Percentiles rank a stretch among this genome's conserved stretches.
Evolutionary conservation across 306 rosid genomes (phyloP).

Genomic region (Lathyrus aphaca): DNA sequence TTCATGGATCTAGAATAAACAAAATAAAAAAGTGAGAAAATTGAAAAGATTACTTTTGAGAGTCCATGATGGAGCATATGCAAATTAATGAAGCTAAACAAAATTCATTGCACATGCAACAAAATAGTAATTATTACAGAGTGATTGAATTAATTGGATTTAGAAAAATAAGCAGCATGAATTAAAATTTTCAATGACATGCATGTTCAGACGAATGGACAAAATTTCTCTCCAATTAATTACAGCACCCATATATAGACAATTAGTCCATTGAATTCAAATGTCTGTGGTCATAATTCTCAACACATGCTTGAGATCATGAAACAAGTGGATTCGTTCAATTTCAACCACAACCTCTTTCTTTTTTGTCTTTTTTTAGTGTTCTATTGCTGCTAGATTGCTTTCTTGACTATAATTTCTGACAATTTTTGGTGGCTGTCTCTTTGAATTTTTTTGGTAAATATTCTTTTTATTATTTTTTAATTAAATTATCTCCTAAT

Average conservation of each 20-base stretch:
- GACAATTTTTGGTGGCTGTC: slow-evolving; percentile 27
- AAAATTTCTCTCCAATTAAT: slow-evolving; percentile 32
- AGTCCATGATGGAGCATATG: slow-evolving; percentile 29
- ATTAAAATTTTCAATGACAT: background rate
- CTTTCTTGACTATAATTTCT: slow-evolving; percentile 28
- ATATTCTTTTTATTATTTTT: too few relatives aligned
- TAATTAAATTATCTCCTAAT: too few relatives aligned
- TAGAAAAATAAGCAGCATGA: background rate
- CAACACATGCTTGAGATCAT: slow-evolving; percentile 32
- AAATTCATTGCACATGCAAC: background rate
- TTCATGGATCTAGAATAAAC: too few relatives aligned
- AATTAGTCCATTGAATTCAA: slow-evolving; percentile 38
- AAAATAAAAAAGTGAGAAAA: background rate
- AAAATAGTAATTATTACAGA: slow-evolving; percentile 26
- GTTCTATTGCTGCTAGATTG: slow-evolving; percentile 19
- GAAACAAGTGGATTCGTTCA: slow-evolving; percentile 18
- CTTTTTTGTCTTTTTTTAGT: slow-evolving; percentile 6
- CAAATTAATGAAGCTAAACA: slow-evolving; percentile 2
- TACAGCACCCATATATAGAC: slow-evolving; percentile 35
- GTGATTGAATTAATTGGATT: slow-evolving; percentile 34
- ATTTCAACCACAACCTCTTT: slow-evolving; percentile 37
- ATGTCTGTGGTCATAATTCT: slow-evolving; percentile 16
- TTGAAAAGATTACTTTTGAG: background rate
- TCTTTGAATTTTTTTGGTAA: slow-evolving; percentile 1
- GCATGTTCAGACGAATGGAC: slow-evolving; percentile 35